These are phyloP conservation scores for Leishmania gerbilli DNA, from an alignment of 208 protist species.

Conservation along the genomic window DNA sequence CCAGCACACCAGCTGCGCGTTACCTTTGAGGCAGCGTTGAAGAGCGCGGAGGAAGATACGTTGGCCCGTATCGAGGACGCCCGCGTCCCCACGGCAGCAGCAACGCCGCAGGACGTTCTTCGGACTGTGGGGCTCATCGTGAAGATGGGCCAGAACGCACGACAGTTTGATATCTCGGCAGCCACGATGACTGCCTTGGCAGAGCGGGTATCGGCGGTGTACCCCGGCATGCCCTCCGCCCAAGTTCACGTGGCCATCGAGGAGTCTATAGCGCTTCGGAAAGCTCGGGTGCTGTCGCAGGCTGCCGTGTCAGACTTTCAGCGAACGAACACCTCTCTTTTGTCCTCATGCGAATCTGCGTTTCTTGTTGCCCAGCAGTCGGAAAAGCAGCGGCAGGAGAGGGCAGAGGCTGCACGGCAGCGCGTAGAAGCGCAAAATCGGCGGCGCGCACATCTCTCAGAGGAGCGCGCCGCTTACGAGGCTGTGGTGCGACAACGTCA, in stretches of 20 bases:
- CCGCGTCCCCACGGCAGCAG: neutral
- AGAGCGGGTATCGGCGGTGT: conserved; percentile 31
- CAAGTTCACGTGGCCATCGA: conserved; percentile 30
- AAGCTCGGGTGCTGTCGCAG: conserved; percentile 8
- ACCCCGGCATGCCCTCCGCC: conserved; percentile 11
- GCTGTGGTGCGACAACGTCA: conserved; percentile 38
- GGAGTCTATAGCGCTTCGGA: conserved; percentile 22
- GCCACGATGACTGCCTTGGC: conserved; percentile 13
- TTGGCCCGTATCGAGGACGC: conserved; percentile 6
- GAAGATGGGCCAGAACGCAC: conserved; percentile 41
- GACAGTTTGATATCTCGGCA: conserved; percentile 25
- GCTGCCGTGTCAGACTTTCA: conserved; percentile 39
- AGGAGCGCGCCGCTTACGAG: conserved; percentile 38
- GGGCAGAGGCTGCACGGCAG: conserved; percentile 29
- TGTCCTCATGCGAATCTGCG: conserved; percentile 42
- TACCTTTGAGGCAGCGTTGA: conserved; percentile 14
- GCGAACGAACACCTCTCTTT: conserved; percentile 11
- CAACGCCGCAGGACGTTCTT: conserved; percentile 17
- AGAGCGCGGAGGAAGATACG: conserved; percentile 2
- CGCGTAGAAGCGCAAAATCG: conserved; percentile 32
- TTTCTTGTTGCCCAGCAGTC: conserved; percentile 29
- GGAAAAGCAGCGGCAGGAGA: conserved; percentile 21
- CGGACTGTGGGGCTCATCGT: conserved; percentile 29
- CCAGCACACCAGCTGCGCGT: conserved; percentile 13
- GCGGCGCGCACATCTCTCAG: conserved; percentile 34